A percentile compares a stretch with the other conserved stretches of the same genome.
Conservation (phyloP, 371 early-diverging fungal species). For the Mortierella sp. region DNA sequence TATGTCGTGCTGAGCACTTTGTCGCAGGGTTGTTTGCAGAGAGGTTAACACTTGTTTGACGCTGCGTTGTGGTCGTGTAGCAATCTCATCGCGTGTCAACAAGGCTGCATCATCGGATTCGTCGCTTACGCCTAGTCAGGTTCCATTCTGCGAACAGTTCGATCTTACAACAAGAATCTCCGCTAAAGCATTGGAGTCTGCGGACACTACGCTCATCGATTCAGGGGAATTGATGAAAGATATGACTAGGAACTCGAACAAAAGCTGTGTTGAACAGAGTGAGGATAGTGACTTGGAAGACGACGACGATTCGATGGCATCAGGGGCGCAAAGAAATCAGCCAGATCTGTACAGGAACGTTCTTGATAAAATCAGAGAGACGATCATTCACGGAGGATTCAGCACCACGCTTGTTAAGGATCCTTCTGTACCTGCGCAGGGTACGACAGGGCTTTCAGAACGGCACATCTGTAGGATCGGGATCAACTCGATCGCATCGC, state of each 20-base stretch:
- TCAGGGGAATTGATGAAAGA: slow-evolving; percentile 39
- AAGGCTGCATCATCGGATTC: slow-evolving; percentile 13
- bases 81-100: slow-evolving; percentile 41
- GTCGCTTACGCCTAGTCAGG: slow-evolving; percentile 25
- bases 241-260: background rate
- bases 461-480: slow-evolving; percentile 79
- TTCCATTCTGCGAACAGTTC: slow-evolving; percentile 78
- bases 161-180: slow-evolving; percentile 81
- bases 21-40: background rate
- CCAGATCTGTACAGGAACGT: slow-evolving; percentile 65
- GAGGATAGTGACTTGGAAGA: slow-evolving; percentile 36
- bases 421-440: slow-evolving; percentile 55
- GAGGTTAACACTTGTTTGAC: no score
- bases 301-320: slow-evolving; percentile 9
- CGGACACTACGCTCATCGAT: slow-evolving; percentile 57
- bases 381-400: slow-evolving; percentile 72
- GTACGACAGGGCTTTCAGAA: slow-evolving; percentile 58
- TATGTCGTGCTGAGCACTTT: background rate
- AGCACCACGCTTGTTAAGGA: slow-evolving; percentile 55
- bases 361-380: slow-evolving; percentile 63
- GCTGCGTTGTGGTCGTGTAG: slow-evolving; percentile 5
- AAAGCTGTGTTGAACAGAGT: slow-evolving; percentile 1
- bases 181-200: slow-evolving; percentile 59
- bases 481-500: slow-evolving; percentile 82
- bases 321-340: slow-evolving; percentile 3